Evolutionary conservation across 176 grass and related monocot genomes (phyloP).

Genomic region (Alloteropsis semialata): DNA sequence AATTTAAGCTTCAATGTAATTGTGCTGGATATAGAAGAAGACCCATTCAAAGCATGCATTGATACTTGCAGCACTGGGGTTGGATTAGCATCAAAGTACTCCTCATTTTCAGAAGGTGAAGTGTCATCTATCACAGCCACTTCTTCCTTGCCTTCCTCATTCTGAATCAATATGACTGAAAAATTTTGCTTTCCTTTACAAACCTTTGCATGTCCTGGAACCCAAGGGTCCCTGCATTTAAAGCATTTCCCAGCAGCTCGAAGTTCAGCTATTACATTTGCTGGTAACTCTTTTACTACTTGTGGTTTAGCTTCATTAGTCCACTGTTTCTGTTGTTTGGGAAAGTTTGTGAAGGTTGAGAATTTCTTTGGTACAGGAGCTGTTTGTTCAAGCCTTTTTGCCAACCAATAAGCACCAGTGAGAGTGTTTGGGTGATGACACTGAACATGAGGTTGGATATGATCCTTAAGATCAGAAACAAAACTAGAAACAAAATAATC

Average conservation of each 20-base stretch:
- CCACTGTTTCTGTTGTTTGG: background rate
- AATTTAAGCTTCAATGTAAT: background rate
- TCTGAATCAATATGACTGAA: fast-evolving
- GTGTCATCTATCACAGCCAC: background rate
- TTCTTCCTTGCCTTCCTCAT: background rate
- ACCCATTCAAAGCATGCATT: background rate
- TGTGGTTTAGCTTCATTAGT: fast-evolving
- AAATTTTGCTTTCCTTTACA: background rate
- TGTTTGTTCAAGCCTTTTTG: background rate
- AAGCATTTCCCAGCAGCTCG: background rate
- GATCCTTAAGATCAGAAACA: background rate
- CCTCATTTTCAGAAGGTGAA: fast-evolving
- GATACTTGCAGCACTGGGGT: background rate
- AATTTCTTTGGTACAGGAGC: background rate
- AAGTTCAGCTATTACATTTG: background rate
- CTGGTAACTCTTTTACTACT: fast-evolving
- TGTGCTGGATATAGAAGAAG: background rate
- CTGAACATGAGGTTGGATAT: background rate
- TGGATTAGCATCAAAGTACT: background rate
- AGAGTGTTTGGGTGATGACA: background rate
- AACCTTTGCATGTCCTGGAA: background rate
- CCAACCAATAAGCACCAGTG: background rate
- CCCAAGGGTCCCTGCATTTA: background rate
- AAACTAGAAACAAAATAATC: background rate
- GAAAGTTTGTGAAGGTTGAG: background rate